phyloP scores from a whole-genome alignment of 176 grass and related monocot genomes.

The Triticum dicoccoides region DNA sequence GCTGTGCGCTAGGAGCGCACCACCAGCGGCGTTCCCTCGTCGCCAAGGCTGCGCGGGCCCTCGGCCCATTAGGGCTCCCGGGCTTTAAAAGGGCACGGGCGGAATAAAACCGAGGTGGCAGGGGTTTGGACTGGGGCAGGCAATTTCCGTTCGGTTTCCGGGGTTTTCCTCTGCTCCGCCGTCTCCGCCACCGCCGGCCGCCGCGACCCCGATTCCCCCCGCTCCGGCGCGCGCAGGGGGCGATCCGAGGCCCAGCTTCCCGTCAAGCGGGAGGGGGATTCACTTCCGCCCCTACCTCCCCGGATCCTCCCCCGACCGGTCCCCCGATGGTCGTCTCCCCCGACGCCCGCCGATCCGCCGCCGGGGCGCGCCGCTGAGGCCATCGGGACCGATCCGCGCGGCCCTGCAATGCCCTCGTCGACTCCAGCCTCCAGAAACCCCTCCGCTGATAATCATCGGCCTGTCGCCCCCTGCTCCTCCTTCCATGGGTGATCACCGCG shows the following conservation, averaged over 20 bases:
- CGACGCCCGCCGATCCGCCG: neutral
- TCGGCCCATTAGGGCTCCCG: neutral
- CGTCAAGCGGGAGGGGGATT: neutral
- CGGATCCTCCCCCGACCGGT: neutral
- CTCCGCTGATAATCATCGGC: neutral
- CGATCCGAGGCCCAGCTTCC: too few relatives aligned
- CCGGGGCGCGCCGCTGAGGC: neutral
- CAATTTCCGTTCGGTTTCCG: neutral
- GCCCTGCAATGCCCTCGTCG: neutral
- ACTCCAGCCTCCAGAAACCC: neutral
- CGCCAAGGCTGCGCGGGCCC: too few relatives aligned
- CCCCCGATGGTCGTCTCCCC: neutral
- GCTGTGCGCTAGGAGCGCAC: too few relatives aligned
- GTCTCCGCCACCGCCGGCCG: neutral
- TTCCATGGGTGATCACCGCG: neutral
- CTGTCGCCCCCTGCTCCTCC: neutral
- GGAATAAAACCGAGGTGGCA: neutral
- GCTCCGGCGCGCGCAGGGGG: neutral
- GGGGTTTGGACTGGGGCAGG: neutral
- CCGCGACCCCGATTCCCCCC: neutral
- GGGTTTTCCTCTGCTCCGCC: neutral
- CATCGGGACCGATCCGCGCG: neutral
- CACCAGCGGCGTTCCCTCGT: too few relatives aligned
- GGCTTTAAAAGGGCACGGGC: neutral
- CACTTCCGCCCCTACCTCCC: neutral